These are phyloP conservation scores for Solanum chaucha DNA, from an alignment of 257 asterid species.

Conservation along the genomic window DNA sequence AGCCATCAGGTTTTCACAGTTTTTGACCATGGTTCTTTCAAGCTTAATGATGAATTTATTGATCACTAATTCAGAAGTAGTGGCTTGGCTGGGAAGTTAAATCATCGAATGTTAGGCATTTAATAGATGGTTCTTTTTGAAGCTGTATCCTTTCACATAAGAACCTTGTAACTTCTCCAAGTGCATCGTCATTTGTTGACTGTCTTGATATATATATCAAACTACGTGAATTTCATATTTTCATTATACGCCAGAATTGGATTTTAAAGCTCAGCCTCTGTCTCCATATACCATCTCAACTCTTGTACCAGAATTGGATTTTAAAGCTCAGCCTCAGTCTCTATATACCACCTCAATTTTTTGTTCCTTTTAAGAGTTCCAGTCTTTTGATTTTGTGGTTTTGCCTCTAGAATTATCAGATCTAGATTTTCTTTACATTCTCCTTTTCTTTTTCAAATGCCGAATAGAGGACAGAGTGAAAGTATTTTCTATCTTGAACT, in stretches of 20 bases:
- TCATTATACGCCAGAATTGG: not conserved
- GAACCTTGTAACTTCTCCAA: not conserved
- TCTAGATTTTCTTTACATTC: not conserved
- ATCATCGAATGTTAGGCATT: not conserved
- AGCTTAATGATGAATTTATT: not conserved
- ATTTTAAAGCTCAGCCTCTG: not conserved
- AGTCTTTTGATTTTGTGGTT: not conserved
- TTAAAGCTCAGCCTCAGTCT: not conserved
- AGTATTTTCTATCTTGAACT: not conserved
- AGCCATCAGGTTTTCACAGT: constrained; percentile 58
- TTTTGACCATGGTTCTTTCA: not conserved
- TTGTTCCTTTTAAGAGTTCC: not conserved
- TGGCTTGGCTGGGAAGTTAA: not conserved
- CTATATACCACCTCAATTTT: not conserved
- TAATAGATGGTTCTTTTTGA: not conserved
- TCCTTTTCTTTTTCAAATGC: not conserved
- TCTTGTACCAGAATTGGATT: not conserved
- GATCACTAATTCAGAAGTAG: not conserved
- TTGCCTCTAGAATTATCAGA: not conserved
- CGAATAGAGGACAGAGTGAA: not conserved
- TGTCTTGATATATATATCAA: not conserved
- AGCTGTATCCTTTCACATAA: not conserved
- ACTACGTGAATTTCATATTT: not conserved
- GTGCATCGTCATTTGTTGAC: not conserved
- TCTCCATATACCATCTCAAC: not conserved